Evolutionary conservation across 768 basidiomycete species (phyloP).

Genomic region (Cystofilobasidium macerans): DNA sequence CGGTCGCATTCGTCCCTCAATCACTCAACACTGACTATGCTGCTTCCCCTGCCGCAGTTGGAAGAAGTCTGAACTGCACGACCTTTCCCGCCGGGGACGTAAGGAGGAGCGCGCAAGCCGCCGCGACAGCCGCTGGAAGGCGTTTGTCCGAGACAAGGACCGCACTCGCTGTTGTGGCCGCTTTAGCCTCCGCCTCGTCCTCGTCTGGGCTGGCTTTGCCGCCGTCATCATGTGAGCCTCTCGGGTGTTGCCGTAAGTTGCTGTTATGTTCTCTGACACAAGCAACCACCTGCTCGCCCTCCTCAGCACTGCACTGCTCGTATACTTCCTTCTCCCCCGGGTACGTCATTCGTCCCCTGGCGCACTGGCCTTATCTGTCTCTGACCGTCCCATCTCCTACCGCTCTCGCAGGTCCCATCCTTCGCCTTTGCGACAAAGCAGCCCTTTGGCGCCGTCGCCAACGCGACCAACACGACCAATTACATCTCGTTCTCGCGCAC

Average conservation of each 20-base stretch:
- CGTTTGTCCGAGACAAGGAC: conserved; percentile 23
- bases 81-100: conserved; percentile 62
- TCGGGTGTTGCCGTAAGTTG: not conserved
- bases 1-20: not conserved
- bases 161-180: conserved; percentile 22
- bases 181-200: conserved; percentile 60
- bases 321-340: conserved; percentile 73
- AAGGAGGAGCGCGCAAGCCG: conserved; percentile 43
- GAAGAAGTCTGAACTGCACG: conserved; percentile 63
- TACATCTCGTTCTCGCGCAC: conserved; percentile 53
- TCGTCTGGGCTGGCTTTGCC: conserved; percentile 49
- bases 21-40: too few relatives aligned
- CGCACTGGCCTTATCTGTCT: not conserved
- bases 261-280: conserved; percentile 33
- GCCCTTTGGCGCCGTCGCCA: conserved; percentile 49
- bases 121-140: conserved; percentile 44
- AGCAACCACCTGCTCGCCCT: too few relatives aligned
- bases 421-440: conserved; percentile 51
- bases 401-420: conserved; percentile 40
- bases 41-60: conserved; percentile 42
- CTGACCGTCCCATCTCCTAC: too few relatives aligned
- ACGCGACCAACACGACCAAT: conserved; percentile 28
- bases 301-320: conserved; percentile 50
- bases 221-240: conserved; percentile 50
- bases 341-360: conserved; percentile 37